These are phyloP conservation scores for Pythium volutum DNA, from an alignment of 352 stramenopile genomes.

Conservation along the genomic window DNA sequence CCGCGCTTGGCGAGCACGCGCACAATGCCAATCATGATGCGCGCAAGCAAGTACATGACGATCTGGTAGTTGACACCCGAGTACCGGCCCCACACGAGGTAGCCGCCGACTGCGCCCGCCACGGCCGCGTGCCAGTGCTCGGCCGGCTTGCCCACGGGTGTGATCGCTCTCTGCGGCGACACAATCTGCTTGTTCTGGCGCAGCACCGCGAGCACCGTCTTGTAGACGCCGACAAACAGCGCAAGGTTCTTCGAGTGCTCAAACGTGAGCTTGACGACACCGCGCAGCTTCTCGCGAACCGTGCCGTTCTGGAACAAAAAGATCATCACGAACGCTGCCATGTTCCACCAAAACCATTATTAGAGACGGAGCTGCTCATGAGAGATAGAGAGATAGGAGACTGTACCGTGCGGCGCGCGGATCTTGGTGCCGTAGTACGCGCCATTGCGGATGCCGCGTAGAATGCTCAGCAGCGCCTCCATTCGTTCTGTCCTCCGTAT, in stretches of 20 bases:
- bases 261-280: constrained; percentile 74
- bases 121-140: constrained; percentile 77
- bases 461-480: constrained; percentile 60
- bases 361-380: neutral
- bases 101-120: constrained; percentile 70
- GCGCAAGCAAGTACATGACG: constrained; percentile 86
- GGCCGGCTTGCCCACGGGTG: constrained; percentile 59
- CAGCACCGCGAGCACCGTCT: constrained; percentile 62
- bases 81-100: constrained; percentile 85
- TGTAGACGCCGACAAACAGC: constrained; percentile 88
- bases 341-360: constrained; percentile 8
- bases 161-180: constrained; percentile 29
- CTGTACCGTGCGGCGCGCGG: constrained; percentile 77
- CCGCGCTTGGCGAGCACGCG: constrained; percentile 63
- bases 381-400: neutral
- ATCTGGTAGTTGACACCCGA: constrained; percentile 89
- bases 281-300: constrained; percentile 69
- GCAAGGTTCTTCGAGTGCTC: constrained; percentile 88
- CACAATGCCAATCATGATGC: constrained; percentile 64
- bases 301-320: constrained; percentile 84
- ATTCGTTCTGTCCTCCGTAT: constrained; percentile 17
- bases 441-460: constrained; percentile 83
- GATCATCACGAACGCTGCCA: constrained; percentile 87
- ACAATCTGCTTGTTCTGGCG: constrained; percentile 48
- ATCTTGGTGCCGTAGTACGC: constrained; percentile 90